phyloP scores from a whole-genome alignment of 352 stramenopile genomes.

The Globisporangium nodosum region DNA sequence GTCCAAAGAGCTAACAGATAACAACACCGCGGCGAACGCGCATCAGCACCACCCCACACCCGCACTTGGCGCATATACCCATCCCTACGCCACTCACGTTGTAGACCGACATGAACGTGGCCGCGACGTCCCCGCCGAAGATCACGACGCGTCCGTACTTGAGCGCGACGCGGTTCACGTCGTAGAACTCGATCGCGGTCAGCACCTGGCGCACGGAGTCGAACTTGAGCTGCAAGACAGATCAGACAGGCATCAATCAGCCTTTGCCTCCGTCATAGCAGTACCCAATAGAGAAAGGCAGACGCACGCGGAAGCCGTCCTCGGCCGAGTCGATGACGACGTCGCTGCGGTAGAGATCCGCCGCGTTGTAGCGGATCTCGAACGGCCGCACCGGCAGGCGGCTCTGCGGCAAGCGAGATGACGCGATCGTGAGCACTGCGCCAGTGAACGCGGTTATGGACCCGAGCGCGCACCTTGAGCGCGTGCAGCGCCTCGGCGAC shows the following conservation, averaged over 20 bases:
- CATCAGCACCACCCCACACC: neutral
- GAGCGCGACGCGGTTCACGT: slow-evolving; percentile 66
- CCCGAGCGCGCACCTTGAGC: slow-evolving; percentile 45
- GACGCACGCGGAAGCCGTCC: slow-evolving; percentile 55
- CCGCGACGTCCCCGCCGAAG: slow-evolving; percentile 68
- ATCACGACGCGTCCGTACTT: slow-evolving; percentile 82
- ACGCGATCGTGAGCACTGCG: neutral
- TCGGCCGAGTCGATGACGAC: slow-evolving; percentile 63
- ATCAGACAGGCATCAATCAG: neutral
- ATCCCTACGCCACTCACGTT: slow-evolving; percentile 39
- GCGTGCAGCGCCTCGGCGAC: slow-evolving; percentile 69
- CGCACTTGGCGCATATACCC: neutral
- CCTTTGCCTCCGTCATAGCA: no score
- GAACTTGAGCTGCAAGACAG: slow-evolving; percentile 46
- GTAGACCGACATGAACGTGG: slow-evolving; percentile 87
- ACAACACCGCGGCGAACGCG: neutral
- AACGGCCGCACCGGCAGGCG: slow-evolving; percentile 65
- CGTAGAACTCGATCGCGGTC: slow-evolving; percentile 72
- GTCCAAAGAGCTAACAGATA: slow-evolving; percentile 58
- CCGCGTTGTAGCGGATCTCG: slow-evolving; percentile 72
- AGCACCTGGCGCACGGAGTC: slow-evolving; percentile 65
- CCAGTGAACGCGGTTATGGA: neutral
- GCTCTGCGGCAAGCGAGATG: slow-evolving; percentile 21
- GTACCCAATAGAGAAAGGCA: neutral
- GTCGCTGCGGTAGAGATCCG: slow-evolving; percentile 53